Evolutionary conservation across 345 rosid species (phyloP), one percentile per base, ranked within the genome.

Genomic region (Ailanthus altissimus): DNA sequence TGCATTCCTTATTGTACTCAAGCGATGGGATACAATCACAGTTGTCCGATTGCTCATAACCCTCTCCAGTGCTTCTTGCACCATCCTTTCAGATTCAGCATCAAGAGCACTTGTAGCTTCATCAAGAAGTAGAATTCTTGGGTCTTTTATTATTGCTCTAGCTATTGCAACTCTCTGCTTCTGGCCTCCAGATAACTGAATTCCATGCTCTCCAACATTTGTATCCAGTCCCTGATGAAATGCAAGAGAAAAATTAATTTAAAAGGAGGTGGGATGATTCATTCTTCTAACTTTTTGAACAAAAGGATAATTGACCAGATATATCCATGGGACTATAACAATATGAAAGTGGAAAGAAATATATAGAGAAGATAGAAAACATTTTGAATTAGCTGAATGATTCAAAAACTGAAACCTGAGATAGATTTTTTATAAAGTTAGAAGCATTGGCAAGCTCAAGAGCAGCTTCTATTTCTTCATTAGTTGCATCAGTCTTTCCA

Each of bases 71-170:
- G 96, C 90, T 72, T 87, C 93, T 81, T 91, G 93, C 73, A 89
- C 91, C 4, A 77, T 5, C 32, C 88, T 84, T 67, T 89, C 90
- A 1, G 95, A 91, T 79, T 88, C 95, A 21, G 90, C 89, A 82
- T 92, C 94, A 67, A 92, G 91, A 0, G 95, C 89, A 32, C 97
- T 91, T 5, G 92, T 91, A 0, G 91, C 97, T 83, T 92, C 97
- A 54, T 91, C 94, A 43, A 92, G 75, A 75, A 92, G 94, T 28
- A 91, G 75, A 70, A 91, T 92, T 71, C 90, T 65, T 1, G 92
- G 97, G 66, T 92, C 88, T 75, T 90, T 90, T 2, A 92, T 65
- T 16, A 88, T 89, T 28, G 97, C 94, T 80, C 94, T 84, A 2
- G 94, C 90, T 69, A 90, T 88, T 0, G 93, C 97, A 3, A 92